A percentile compares a stretch with the other conserved stretches of the same genome.
Evolutionary conservation across 2,329 filamentous ascomycete genomes (phyloP).

Genomic region (Neonectria coccinea): DNA sequence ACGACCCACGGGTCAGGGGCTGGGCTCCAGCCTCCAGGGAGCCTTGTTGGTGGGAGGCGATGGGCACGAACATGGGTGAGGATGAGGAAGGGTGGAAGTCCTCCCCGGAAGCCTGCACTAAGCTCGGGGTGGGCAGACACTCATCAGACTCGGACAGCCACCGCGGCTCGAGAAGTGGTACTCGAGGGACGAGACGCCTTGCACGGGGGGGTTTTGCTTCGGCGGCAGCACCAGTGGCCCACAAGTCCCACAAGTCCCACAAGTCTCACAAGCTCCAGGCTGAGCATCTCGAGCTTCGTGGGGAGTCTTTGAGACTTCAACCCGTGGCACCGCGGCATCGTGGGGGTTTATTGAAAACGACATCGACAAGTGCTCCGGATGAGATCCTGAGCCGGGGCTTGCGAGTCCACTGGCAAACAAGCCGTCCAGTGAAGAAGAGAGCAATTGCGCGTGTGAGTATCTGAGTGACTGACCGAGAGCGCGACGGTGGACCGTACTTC

Average conservation of each 20-base stretch:
- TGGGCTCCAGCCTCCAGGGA: constrained; percentile 20
- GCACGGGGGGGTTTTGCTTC: constrained; percentile 14
- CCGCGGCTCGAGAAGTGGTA: constrained; percentile 31
- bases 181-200: constrained; percentile 31
- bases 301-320: constrained; percentile 6
- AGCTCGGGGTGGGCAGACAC: constrained; percentile 34
- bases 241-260: not conserved
- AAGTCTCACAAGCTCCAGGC: constrained; percentile 10
- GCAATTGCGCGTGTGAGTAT: constrained; percentile 37
- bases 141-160: constrained; percentile 24
- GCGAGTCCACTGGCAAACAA: constrained; percentile 24
- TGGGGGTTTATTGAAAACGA: constrained; percentile 25
- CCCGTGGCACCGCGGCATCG: constrained; percentile 12
- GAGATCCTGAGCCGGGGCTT: constrained; percentile 29
- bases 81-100: constrained; percentile 20
- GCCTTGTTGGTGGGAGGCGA: constrained; percentile 32
- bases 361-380: constrained; percentile 33
- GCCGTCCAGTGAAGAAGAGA: constrained; percentile 32
- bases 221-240: constrained; percentile 18
- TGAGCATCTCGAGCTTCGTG: constrained; percentile 23
- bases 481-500: constrained; percentile 33
- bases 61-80: constrained; percentile 15
- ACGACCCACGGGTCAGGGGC: constrained; percentile 25
- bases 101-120: constrained; percentile 33
- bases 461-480: constrained; percentile 10